Percentiles rank a stretch among this genome's conserved stretches.
These are phyloP conservation scores for Meripilus lineatus DNA, from an alignment of 1,284 basidiomycete species.

Conservation along the genomic window DNA sequence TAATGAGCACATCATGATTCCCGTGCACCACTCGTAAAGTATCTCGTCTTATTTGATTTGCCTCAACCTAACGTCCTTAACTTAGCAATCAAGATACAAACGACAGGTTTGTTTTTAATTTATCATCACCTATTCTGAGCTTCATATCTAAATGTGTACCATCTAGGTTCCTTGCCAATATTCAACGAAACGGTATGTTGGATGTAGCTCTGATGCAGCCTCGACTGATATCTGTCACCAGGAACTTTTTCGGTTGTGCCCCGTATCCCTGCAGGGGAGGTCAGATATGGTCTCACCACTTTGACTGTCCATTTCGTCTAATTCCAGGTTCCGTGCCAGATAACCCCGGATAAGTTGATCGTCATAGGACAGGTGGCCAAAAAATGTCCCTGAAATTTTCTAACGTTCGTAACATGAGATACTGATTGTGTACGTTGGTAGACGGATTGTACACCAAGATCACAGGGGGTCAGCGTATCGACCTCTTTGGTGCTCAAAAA, in stretches of 20 bases:
- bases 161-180: conserved; percentile 62
- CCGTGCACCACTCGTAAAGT: conserved; percentile 50
- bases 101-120: conserved; percentile 29
- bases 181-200: conserved; percentile 62
- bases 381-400: conserved; percentile 42
- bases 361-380: conserved; percentile 67
- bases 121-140: too few relatives aligned
- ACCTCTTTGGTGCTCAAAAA: conserved; percentile 73
- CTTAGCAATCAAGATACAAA: conserved; percentile 64
- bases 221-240: conserved; percentile 7
- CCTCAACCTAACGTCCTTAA: too few relatives aligned
- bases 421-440: conserved; percentile 12
- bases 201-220: not conserved
- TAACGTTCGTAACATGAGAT: not conserved
- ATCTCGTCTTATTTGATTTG: too few relatives aligned
- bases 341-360: conserved; percentile 66
- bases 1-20: conserved; percentile 67
- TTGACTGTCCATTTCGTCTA: too few relatives aligned
- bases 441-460: conserved; percentile 67
- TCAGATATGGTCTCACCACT: too few relatives aligned
- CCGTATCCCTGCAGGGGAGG: conserved; percentile 63
- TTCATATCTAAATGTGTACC: conserved; percentile 1
- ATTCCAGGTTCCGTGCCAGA: conserved; percentile 21
- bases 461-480: conserved; percentile 61
- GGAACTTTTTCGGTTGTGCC: conserved; percentile 72